These are phyloP conservation scores for Arthromyces matolae DNA, from an alignment of 768 basidiomycete genomes.

Conservation along the genomic window DNA sequence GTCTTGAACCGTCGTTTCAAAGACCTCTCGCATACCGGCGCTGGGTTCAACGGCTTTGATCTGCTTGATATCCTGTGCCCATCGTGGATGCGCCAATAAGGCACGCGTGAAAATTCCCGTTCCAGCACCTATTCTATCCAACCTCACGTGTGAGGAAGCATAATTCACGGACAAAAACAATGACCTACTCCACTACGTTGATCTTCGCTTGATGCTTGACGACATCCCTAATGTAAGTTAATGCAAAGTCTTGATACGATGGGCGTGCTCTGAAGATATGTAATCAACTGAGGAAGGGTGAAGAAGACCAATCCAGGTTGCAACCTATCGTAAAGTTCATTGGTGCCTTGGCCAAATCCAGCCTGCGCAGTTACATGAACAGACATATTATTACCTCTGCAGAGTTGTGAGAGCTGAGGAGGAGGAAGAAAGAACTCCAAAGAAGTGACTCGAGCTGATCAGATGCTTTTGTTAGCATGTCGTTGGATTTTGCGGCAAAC, in stretches of 20 bases:
- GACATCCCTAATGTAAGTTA: constrained; percentile 56
- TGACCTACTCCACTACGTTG: constrained; percentile 66
- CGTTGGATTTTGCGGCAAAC: too few relatives aligned
- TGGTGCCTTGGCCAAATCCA: constrained; percentile 80
- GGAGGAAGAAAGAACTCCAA: not conserved
- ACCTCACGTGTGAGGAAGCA: constrained; percentile 1
- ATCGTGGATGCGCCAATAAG: constrained; percentile 60
- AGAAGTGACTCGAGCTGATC: too few relatives aligned
- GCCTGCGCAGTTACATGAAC: constrained; percentile 66
- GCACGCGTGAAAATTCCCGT: constrained; percentile 90
- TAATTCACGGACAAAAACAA: not conserved
- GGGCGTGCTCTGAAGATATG: constrained; percentile 60
- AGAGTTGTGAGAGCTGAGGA: not conserved
- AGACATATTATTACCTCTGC: constrained; percentile 21
- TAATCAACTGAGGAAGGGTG: constrained; percentile 1
- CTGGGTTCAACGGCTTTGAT: constrained; percentile 81
- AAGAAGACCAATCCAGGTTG: not conserved
- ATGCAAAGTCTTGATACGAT: constrained; percentile 66
- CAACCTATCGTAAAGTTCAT: constrained; percentile 78
- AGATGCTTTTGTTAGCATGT: too few relatives aligned
- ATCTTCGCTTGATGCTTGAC: constrained; percentile 37
- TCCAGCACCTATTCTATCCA: constrained; percentile 73
- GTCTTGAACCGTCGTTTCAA: constrained; percentile 53
- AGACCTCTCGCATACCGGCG: constrained; percentile 78
- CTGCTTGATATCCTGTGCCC: constrained; percentile 44